These are phyloP conservation scores for Blastocystis sp. DNA, from an alignment of 352 stramenopile species.

Conservation along the genomic window DNA sequence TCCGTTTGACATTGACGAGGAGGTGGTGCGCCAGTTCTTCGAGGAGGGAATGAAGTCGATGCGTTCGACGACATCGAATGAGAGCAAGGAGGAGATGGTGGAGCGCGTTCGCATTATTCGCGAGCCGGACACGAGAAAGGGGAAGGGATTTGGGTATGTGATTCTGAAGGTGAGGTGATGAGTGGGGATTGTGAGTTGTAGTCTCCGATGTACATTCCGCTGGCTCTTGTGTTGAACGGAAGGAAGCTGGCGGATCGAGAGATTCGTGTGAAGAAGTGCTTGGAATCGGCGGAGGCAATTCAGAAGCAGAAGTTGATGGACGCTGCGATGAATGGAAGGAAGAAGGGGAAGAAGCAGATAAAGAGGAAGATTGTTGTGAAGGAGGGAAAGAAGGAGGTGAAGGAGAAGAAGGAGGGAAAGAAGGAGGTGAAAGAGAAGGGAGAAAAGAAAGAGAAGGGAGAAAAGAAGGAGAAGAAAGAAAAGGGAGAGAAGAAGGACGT, in stretches of 20 bases:
- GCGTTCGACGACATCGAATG: background rate
- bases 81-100: conserved; percentile 76
- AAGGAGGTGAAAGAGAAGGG: background rate
- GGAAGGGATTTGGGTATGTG: conserved; percentile 87
- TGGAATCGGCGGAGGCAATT: conserved; percentile 19
- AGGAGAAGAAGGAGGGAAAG: conserved; percentile 42
- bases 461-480: conserved; percentile 16
- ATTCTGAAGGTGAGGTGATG: conserved; percentile 78
- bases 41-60: conserved; percentile 77
- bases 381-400: background rate
- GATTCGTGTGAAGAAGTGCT: conserved; percentile 28
- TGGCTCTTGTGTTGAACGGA: conserved; percentile 46
- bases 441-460: background rate
- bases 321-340: conserved; percentile 15
- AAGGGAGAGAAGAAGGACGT: background rate
- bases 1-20: conserved; percentile 82
- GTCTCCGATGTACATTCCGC: conserved; percentile 47
- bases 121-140: conserved; percentile 81
- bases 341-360: conserved; percentile 57
- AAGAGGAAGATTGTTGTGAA: conserved; percentile 32
- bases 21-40: conserved; percentile 80
- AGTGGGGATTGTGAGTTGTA: background rate
- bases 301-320: conserved; percentile 57
- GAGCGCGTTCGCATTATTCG: conserved; percentile 86
- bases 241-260: conserved; percentile 2